Conservation (phyloP, 331 rosid genomes). For the Pyrus hybrid region DNA sequence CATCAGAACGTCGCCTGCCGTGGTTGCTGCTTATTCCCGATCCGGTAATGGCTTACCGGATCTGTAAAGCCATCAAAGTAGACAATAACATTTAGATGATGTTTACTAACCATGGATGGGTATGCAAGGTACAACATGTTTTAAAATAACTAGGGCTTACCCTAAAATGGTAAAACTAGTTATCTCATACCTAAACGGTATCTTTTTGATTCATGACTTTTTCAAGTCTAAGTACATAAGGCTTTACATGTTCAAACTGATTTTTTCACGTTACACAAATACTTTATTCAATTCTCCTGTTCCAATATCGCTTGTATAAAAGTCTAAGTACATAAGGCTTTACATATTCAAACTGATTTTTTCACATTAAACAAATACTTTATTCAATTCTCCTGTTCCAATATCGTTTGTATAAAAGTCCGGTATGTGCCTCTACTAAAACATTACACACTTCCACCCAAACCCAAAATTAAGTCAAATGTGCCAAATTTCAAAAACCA, state of each 20-base stretch:
- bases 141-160: too few relatives aligned
- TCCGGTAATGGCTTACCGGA: background rate
- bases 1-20: background rate
- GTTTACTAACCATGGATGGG: too few relatives aligned
- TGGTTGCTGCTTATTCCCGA: background rate
- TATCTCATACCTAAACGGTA: too few relatives aligned
- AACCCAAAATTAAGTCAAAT: background rate
- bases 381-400: too few relatives aligned
- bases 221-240: too few relatives aligned
- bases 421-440: background rate
- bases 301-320: background rate
- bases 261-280: accelerated
- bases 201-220: too few relatives aligned
- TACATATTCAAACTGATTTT: too few relatives aligned
- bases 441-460: background rate
- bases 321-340: accelerated
- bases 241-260: too few relatives aligned
- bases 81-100: too few relatives aligned
- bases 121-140: too few relatives aligned
- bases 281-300: too few relatives aligned
- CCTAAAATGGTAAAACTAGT: too few relatives aligned
- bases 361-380: accelerated
- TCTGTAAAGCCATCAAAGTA: background rate
- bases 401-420: background rate
- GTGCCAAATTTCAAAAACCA: conserved; percentile 9